Percentiles rank a stretch among this genome's conserved stretches.
Conservation (phyloP, 352 stramenopile genomes). For the Pythium apleroticum region DNA sequence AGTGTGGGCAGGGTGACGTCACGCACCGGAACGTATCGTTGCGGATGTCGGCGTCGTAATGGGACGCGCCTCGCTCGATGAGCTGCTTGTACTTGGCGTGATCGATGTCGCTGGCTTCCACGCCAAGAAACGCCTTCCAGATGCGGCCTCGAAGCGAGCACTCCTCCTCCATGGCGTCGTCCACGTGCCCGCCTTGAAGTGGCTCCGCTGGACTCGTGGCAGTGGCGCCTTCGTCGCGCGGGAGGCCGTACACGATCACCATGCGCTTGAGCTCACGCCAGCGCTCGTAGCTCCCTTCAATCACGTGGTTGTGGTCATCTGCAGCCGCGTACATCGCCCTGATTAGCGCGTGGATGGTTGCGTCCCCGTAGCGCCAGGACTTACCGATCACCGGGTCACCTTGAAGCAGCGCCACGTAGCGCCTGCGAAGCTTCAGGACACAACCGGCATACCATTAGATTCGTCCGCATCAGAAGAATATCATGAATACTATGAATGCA, state of each 20-base stretch:
- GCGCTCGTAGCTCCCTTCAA: slow-evolving; percentile 70
- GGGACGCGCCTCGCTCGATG: slow-evolving; percentile 69
- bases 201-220: not conserved
- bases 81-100: slow-evolving; percentile 67
- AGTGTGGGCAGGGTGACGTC: not conserved
- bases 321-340: not conserved
- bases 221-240: slow-evolving; percentile 39
- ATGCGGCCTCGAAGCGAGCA: slow-evolving; percentile 82
- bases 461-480: not conserved
- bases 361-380: not conserved
- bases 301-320: slow-evolving; percentile 38
- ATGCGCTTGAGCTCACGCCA: slow-evolving; percentile 84
- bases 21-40: slow-evolving; percentile 87
- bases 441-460: not conserved
- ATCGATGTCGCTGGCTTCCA: slow-evolving; percentile 54
- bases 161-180: not conserved
- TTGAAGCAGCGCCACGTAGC: slow-evolving; percentile 48
- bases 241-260: slow-evolving; percentile 77
- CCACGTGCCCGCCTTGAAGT: slow-evolving; percentile 1
- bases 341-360: not conserved
- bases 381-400: slow-evolving; percentile 45
- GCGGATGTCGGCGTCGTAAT: slow-evolving; percentile 85
- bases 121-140: slow-evolving; percentile 89
- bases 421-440: slow-evolving; percentile 35
- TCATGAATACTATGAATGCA: not conserved